These are phyloP conservation scores for Sordariomycetes sp. DNA, from an alignment of 2,329 filamentous ascomycete genomes.

Conservation along the genomic window DNA sequence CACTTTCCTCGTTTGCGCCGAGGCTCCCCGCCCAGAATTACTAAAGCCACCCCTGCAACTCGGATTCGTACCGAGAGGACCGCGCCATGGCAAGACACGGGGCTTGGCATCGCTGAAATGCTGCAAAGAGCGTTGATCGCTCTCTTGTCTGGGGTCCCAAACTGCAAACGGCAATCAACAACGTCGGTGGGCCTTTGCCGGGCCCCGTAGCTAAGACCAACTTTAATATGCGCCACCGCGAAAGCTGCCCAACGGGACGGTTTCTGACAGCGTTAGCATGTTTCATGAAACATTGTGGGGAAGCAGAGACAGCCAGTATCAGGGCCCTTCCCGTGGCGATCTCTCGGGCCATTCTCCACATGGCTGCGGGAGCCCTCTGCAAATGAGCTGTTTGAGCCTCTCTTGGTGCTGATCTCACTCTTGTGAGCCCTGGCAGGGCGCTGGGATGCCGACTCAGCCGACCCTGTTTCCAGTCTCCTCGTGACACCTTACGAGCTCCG, in stretches of 20 bases:
- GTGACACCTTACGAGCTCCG: neutral
- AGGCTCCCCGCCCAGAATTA: no score
- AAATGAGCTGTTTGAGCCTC: neutral
- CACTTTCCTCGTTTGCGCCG: no score
- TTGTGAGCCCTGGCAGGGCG: neutral
- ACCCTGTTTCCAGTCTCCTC: neutral
- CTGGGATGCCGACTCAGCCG: neutral
- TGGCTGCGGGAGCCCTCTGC: neutral
- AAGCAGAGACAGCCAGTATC: neutral
- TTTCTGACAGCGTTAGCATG: neutral
- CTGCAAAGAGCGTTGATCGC: neutral
- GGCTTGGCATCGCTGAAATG: neutral
- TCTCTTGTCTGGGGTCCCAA: neutral
- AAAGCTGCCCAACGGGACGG: neutral
- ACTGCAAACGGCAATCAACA: neutral
- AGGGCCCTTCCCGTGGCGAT: neutral
- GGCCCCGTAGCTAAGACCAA: neutral
- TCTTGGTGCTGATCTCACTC: neutral
- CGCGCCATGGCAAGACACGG: neutral
- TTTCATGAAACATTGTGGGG: neutral
- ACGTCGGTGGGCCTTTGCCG: neutral
- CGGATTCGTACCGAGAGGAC: neutral
- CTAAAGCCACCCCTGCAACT: no score
- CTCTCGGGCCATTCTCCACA: neutral
- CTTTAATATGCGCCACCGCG: neutral